Base-by-base conservation (phyloP, 108 stramenopile genomes). In the Skeletonema grethae region DNA sequence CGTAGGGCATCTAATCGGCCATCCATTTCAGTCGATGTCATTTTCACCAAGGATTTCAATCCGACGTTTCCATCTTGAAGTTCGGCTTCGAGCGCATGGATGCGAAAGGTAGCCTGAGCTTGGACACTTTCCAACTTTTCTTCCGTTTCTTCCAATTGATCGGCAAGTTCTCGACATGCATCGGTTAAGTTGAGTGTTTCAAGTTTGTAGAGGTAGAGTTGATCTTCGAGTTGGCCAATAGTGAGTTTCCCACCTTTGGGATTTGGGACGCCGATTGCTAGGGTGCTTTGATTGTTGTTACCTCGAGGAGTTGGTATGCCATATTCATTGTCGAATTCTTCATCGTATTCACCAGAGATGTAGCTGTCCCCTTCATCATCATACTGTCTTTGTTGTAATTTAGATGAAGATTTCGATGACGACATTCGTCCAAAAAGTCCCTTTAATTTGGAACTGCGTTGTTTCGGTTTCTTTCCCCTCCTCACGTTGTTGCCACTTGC, bases 1-100 rank as follows among this genome's bases (percentile, higher is more conserved):
- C 78, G 25, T 16, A 79, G 28, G 22, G 78, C 78, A n/a, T 79
- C 78, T 3, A 79, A 34, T 4, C 78, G 36, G 0, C 61, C 60
- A 34, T 79, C 78, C 79, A 80, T 80, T 38, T 80, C 79, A 20
- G 79, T 67, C 41, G 62, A 63, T 24, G 79, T 80, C 79, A 80
- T 69, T 59, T 71, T 80, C 0, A 80, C 72, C 39, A 80, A 46
- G 7, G 67, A 69, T 45, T 73, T 80, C 61, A 80, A 29, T 13
- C 79, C 79, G 6, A 73, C 15, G 20, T 72, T 72, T 9, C 71
- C 71, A 62, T 80, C 79, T 59, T 80, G 79, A 55, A 80, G 57
- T 59, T 80, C 79, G 0, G 79, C 72, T 56, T 80, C 79, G 29
- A 80, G 79, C 0, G 79, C 79, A 59, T 80, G 79, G 22, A 80